Percentiles rank a stretch among this genome's conserved stretches.
Conservation (phyloP, 2,329 filamentous ascomycete genomes). For the Penicillium sp. region DNA sequence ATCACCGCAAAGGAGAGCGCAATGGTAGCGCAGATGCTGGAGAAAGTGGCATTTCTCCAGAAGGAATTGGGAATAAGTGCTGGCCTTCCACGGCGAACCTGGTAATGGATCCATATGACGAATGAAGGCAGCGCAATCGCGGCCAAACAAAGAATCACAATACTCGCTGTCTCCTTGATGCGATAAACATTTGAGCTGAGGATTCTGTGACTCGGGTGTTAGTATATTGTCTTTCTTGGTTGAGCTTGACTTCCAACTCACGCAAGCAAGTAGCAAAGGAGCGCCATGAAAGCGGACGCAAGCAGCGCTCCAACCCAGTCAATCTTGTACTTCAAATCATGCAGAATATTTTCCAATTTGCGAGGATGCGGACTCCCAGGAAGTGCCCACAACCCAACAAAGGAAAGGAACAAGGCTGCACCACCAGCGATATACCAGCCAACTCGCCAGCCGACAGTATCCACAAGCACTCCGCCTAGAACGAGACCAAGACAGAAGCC, state of each 20-base stretch:
- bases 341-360: neutral
- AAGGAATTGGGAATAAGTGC: conserved; percentile 13
- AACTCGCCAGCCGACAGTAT: conserved; percentile 53
- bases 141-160: conserved; percentile 8
- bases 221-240: neutral
- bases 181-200: conserved; percentile 11
- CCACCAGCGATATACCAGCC: conserved; percentile 41
- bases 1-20: conserved; percentile 5
- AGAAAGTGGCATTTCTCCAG: conserved; percentile 11
- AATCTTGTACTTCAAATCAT: conserved; percentile 15
- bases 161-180: conserved; percentile 6
- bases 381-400: conserved; percentile 13
- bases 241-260: neutral
- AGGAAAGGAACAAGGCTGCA: conserved; percentile 6
- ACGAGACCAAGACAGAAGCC: conserved; percentile 55
- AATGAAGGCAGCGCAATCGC: conserved; percentile 4
- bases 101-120: conserved; percentile 8
- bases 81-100: conserved; percentile 8
- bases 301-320: conserved; percentile 24
- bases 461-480: conserved; percentile 53
- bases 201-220: neutral
- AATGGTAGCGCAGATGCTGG: conserved; percentile 9
- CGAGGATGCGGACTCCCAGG: conserved; percentile 9
- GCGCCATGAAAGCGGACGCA: conserved; percentile 9
- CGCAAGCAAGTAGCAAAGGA: conserved; percentile 23